phyloP scores from a whole-genome alignment of 2,329 filamentous ascomycete species.

The Alternaria rosae region DNA sequence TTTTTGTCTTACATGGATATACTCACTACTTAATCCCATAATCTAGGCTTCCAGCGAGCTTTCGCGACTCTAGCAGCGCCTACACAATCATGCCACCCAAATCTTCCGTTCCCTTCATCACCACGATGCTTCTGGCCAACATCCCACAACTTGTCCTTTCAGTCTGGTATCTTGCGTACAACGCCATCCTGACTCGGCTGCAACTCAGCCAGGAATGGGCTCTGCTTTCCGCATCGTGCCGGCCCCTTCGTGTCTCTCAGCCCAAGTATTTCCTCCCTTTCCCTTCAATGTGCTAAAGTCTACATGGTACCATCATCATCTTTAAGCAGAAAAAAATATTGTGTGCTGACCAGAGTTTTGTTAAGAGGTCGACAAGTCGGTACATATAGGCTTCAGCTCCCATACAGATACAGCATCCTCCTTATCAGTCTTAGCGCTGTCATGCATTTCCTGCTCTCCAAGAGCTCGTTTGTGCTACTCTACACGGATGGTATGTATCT shows the following conservation, averaged over 20 bases:
- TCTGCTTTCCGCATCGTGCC: neutral
- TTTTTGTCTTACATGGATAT: too few species aligned
- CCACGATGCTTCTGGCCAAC: neutral
- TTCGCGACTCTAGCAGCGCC: too few species aligned
- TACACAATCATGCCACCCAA: neutral
- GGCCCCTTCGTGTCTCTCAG: neutral
- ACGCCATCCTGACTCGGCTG: neutral
- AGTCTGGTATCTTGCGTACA: neutral
- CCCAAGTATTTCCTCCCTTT: neutral
- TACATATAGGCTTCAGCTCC: neutral
- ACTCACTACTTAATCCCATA: too few species aligned
- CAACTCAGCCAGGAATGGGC: neutral
- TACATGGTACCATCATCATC: too few species aligned
- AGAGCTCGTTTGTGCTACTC: neutral
- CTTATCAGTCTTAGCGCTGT: neutral
- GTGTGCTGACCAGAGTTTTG: too few species aligned
- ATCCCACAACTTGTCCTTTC: neutral
- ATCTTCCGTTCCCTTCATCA: neutral
- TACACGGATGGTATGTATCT: neutral
- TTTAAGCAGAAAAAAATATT: too few species aligned
- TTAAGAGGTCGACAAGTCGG: neutral
- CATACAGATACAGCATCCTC: neutral
- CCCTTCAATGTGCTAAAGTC: too few species aligned
- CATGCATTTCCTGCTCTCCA: neutral
- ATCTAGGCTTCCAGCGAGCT: too few species aligned